Evolutionary conservation across 2,329 filamentous ascomycete genomes (phyloP).

Genomic region (Penicillium expansum): DNA sequence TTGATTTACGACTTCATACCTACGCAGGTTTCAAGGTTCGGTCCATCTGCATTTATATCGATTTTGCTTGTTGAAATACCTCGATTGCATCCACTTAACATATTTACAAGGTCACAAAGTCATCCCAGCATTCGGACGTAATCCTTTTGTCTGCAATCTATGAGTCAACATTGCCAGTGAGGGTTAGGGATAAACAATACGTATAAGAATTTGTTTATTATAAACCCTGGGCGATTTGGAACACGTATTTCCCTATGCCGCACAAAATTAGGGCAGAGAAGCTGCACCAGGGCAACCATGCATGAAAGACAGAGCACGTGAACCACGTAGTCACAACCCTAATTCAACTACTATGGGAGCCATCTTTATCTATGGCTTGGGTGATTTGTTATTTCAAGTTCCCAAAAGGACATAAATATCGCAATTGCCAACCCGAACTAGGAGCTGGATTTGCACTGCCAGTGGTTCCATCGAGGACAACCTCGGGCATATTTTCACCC

Average conservation of each 20-base stretch:
- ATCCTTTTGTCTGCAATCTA: background rate
- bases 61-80: background rate
- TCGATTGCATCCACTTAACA: background rate
- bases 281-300: background rate
- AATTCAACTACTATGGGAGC: background rate
- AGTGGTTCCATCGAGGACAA: conserved; percentile 23
- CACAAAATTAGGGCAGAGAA: background rate
- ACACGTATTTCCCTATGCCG: background rate
- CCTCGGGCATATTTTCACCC: conserved; percentile 24
- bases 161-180: background rate
- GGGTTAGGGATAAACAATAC: background rate
- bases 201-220: background rate
- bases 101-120: background rate
- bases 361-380: background rate
- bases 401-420: background rate
- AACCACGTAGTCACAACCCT: background rate
- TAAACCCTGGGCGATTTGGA: background rate
- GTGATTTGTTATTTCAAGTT: background rate
- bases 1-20: background rate
- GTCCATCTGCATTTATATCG: background rate
- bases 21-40: no score
- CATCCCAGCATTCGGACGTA: no score
- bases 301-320: background rate
- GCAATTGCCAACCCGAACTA: background rate
- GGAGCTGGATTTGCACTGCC: conserved; percentile 12